Evolutionary conservation across 345 rosid species (phyloP).

Genomic region (Mallotus nudiflorus): DNA sequence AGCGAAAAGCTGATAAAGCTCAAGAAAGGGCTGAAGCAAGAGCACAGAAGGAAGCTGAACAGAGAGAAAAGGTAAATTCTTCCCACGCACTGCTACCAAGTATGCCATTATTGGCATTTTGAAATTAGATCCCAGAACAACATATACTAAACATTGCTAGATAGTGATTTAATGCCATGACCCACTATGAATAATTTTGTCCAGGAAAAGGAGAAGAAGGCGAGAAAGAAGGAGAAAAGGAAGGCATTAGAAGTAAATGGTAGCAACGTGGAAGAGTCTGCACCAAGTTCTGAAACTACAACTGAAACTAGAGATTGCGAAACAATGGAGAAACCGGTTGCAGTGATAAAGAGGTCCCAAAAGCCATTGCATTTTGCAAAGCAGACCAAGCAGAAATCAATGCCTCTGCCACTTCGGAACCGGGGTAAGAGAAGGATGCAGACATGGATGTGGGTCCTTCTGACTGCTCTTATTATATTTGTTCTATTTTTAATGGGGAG

Average conservation of each 20-base stretch:
- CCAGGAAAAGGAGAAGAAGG: slow-evolving; percentile 84
- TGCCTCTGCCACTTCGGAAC: slow-evolving; percentile 70
- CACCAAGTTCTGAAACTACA: slow-evolving; percentile 31
- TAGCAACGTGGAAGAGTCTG: slow-evolving; percentile 33
- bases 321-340: background rate
- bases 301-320: slow-evolving; percentile 45
- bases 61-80: slow-evolving; percentile 63
- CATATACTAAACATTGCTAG: background rate
- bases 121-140: no score
- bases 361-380: slow-evolving; percentile 49
- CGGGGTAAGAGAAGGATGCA: slow-evolving; percentile 68
- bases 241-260: slow-evolving; percentile 28
- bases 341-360: slow-evolving; percentile 39
- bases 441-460: slow-evolving; percentile 76
- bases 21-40: slow-evolving; percentile 64
- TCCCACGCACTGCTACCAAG: background rate
- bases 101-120: background rate
- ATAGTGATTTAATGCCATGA: background rate
- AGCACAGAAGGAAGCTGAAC: slow-evolving; percentile 79
- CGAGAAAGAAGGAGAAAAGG: slow-evolving; percentile 70
- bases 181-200: background rate
- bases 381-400: slow-evolving; percentile 56
- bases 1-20: slow-evolving; percentile 67
- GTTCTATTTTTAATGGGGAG: slow-evolving; percentile 63
- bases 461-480: slow-evolving; percentile 30